Conservation (phyloP, 176 grass and related monocot species). For the Poa annua region DNA sequence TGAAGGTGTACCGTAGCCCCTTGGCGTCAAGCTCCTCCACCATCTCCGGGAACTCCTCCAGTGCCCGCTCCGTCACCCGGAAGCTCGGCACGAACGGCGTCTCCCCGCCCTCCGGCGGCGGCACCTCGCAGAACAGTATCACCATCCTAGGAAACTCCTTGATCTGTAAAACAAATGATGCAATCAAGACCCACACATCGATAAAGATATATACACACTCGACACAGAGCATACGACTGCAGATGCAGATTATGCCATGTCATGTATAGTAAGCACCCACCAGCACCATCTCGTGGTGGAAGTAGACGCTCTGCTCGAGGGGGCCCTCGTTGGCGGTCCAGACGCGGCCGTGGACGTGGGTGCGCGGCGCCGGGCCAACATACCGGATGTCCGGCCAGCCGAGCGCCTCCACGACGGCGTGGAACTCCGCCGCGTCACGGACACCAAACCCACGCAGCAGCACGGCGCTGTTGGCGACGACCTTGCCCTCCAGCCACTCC, state of each 20-base stretch:
- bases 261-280: background rate
- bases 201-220: no score
- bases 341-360: constrained; percentile 61
- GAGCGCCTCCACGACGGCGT: constrained; percentile 57
- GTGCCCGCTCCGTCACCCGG: constrained; percentile 53
- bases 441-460: constrained; percentile 63
- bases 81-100: constrained; percentile 77
- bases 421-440: constrained; percentile 49
- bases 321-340: constrained; percentile 77
- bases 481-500: constrained; percentile 60
- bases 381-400: constrained; percentile 72
- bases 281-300: constrained; percentile 57
- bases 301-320: constrained; percentile 70
- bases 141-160: constrained; percentile 52
- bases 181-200: background rate
- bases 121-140: constrained; percentile 64
- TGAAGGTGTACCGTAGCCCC: constrained; percentile 60
- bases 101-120: constrained; percentile 63
- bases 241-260: no score
- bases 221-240: no score
- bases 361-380: constrained; percentile 61
- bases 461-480: constrained; percentile 48
- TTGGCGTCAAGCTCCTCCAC: constrained; percentile 55
- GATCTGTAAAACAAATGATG: background rate
- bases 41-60: constrained; percentile 59